Evolutionary conservation across 192 early-diverging fungal species (phyloP), one percentile per base, ranked within the genome.

Genomic region (Backusella liffmaniae): DNA sequence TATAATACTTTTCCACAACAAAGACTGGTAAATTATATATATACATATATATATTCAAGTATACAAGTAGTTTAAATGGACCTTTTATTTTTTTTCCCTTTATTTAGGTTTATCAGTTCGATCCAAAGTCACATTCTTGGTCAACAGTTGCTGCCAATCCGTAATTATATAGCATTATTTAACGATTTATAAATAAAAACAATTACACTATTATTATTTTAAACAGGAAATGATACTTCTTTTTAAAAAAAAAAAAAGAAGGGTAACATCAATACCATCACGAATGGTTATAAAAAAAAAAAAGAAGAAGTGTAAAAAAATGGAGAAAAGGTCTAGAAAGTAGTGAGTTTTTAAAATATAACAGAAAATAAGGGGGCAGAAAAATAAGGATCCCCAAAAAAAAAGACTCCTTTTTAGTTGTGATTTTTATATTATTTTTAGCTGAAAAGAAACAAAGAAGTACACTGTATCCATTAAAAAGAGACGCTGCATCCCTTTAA

Each of bases 1-100:
- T 84, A 86, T 65, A 74, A 74, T 30, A 53, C 51, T 26, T 85
- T 87, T 76, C 88, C 88, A 72, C 83, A 86, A 4, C 84, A 84
- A 76, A 78, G 87, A 79, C 80, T 73, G 18, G 88, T 90, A 84
- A 84, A 7, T 56, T 4, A 16, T 3, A 44, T 32, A 2, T 32
- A 32, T 32, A 16, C 0, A 44, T 32, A 2, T 32, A 32, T 32
- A 32, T 32, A 32, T 32, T 32, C 30, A 32, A 44, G 42, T 4
- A 32, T 32, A 21, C 18, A 56, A 56, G 18, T 23, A 56, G 37
- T 39, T 39, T 39, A 56, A 56, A 18, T 21, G 1, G 8, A 7
- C 51, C n/a, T 53, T 53, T 53, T 53, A 5, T 13, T 51, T 51
- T 51, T 51, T 53, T 53, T 53, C 0, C 30, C 37, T 39, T 59